Conservation (phyloP, 108 stramenopile genomes). For the Nitzschia sp. region DNA sequence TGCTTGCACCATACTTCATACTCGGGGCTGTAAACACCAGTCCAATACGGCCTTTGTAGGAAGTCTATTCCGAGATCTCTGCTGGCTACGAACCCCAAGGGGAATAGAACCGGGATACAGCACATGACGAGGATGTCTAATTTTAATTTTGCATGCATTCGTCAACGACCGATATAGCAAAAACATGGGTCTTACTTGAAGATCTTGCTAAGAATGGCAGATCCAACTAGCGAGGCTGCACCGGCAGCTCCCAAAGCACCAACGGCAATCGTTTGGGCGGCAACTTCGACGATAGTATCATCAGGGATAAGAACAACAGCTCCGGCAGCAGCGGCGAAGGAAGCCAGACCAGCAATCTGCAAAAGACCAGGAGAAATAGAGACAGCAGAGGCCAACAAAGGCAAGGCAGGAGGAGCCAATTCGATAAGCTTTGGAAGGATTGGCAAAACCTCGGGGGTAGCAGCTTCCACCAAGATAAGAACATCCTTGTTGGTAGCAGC, state of each 20-base stretch:
- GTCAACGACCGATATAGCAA: no score
- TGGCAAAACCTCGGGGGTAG: constrained; percentile 82
- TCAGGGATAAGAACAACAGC: constrained; percentile 73
- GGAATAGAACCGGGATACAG: no score
- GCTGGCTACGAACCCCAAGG: no score
- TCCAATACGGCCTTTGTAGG: no score
- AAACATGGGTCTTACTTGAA: constrained; percentile 40
- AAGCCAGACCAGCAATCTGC: constrained; percentile 50
- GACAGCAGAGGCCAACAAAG: constrained; percentile 71
- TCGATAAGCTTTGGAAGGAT: constrained; percentile 78
- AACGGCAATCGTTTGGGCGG: constrained; percentile 75
- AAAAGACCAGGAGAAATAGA: constrained; percentile 54
- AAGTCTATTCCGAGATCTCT: no score
- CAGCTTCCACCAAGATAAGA: constrained; percentile 81
- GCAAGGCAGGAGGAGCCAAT: constrained; percentile 75
- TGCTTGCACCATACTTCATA: no score
- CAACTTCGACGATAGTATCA: constrained; percentile 78
- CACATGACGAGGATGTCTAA: no score
- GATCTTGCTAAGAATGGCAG: constrained; percentile 72
- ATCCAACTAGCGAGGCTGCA: constrained; percentile 66
- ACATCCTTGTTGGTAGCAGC: constrained; percentile 77
- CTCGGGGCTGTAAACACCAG: no score
- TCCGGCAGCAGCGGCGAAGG: constrained; percentile 61
- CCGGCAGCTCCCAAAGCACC: constrained; percentile 71
- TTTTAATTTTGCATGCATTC: no score